Evolutionary conservation across 2,329 filamentous ascomycete genomes (phyloP), one percentile per base, ranked within the genome.

Genomic region (Trichoderma atrobrunneum): DNA sequence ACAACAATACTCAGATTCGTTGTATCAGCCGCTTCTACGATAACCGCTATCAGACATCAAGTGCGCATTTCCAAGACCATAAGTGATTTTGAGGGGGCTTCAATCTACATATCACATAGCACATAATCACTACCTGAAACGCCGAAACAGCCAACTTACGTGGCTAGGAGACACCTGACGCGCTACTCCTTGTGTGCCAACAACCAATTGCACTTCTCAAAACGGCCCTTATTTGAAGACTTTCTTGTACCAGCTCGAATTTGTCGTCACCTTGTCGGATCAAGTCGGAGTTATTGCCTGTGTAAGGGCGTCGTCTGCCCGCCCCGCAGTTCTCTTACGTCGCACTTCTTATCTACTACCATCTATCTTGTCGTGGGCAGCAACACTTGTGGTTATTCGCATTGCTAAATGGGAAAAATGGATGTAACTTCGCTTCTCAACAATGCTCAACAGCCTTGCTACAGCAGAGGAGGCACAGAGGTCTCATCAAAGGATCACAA

Each of bases 361-460:
- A 16, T 32, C n/a, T 5, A 51, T 39, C 26, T 21, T 32, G n/a
- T 34, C 28, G 21, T 18, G 7, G 32, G 59, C 43, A 14, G n/a
- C 34, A 32, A 10, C n/a, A 32, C n/a, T 43, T 3, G n/a, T 24
- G 65, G n/a, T 14, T 26, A 3, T 34, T 1, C 7, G 6, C 7
- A 11, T 18, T 54, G 21, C 4, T 16, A n/a, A 54, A 12, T 12
- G 7, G 26, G 8, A 26, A 36, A 16, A 28, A 84, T 85, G 84
- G 81, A 85, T 73, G 81, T 85, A 63, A 82, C 78, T 16, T 81
- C 81, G 39, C 73, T 85, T 43, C 76, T 85, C 32, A 85, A 85
- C 73, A 77, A 79, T 60, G 79, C 80, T 51, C 77, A 79, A 57
- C 64, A 36, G 24, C 64, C 75, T 10, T 66, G 28, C 61, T n/a